These are phyloP conservation scores for Salvia sclarea DNA, from an alignment of 305 asterid genomes.

Conservation along the genomic window DNA sequence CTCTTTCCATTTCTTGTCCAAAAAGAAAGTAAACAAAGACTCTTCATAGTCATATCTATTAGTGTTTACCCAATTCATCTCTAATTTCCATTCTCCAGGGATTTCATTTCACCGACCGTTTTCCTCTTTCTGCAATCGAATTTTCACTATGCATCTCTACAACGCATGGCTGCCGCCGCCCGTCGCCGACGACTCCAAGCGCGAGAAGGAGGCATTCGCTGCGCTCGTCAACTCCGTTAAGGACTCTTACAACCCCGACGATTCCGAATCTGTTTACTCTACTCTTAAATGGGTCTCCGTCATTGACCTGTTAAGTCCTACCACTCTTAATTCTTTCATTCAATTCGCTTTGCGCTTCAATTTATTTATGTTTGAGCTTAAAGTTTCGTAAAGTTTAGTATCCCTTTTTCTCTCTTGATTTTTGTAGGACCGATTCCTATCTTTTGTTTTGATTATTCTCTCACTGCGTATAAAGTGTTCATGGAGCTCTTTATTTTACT, in stretches of 20 bases:
- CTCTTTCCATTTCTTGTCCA: conserved; percentile 48
- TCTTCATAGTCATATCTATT: neutral
- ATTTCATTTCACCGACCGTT: neutral
- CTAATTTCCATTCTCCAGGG: neutral
- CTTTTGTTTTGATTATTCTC: conserved; percentile 11
- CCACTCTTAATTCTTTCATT: conserved; percentile 14
- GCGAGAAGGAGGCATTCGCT: conserved; percentile 81
- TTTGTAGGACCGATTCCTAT: conserved; percentile 16
- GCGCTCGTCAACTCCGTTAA: conserved; percentile 67
- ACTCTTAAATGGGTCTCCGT: conserved; percentile 90
- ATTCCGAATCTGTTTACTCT: conserved; percentile 90
- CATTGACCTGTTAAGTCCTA: conserved; percentile 78
- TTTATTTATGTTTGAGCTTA: conserved; percentile 10
- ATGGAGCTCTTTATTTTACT: conserved; percentile 14
- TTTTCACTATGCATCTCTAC: conserved; percentile 71
- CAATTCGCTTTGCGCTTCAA: conserved; percentile 13
- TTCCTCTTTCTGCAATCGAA: conserved; percentile 17
- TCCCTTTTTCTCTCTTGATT: neutral
- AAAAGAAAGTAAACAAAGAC: conserved; percentile 49
- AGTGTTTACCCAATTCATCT: conserved; percentile 4
- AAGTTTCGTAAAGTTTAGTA: conserved; percentile 8
- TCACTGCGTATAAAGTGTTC: neutral
- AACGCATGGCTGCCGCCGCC: conserved; percentile 99
- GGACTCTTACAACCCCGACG: conserved; percentile 62
- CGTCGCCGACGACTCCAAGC: conserved; percentile 80